Evolutionary conservation across 768 basidiomycete species (phyloP).

Genomic region (Leccinum fibrillosum): DNA sequence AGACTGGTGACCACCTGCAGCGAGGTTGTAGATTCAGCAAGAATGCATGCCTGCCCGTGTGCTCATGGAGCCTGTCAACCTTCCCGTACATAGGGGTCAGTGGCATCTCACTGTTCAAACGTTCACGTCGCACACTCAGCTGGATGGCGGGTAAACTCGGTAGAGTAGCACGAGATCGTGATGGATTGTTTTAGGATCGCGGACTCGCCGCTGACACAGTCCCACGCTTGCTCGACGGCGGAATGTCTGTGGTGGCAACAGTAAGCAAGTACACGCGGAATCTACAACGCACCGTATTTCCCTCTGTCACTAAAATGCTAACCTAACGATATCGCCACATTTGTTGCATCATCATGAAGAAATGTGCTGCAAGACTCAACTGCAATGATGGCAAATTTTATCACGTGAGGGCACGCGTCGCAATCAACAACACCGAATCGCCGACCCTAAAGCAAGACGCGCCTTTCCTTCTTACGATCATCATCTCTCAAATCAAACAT

Average conservation of each 20-base stretch:
- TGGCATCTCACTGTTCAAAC: too few relatives aligned
- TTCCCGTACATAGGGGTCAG: too few relatives aligned
- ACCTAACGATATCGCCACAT: too few relatives aligned
- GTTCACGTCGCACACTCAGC: too few relatives aligned
- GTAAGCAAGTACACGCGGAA: neutral
- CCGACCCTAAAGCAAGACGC: conserved; percentile 36
- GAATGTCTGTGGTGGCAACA: neutral
- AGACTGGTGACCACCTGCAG: too few relatives aligned
- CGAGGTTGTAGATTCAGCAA: too few relatives aligned
- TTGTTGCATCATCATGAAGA: too few relatives aligned
- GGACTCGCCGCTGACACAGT: neutral
- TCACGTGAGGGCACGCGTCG: conserved; percentile 29
- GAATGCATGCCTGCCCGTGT: too few relatives aligned
- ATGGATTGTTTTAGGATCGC: neutral
- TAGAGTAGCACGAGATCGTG: too few relatives aligned
- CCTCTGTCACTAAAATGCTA: too few relatives aligned
- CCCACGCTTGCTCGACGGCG: neutral
- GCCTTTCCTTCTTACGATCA: conserved; percentile 31
- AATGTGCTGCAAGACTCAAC: neutral
- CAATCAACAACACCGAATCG: conserved; percentile 29
- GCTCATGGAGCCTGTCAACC: too few relatives aligned
- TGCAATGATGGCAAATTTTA: neutral
- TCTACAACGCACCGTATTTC: neutral
- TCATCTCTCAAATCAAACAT: conserved; percentile 29
- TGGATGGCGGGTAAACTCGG: too few relatives aligned